phyloP scores from a whole-genome alignment of 495 filamentous ascomycete species.

The Cudoniella acicularis region DNA sequence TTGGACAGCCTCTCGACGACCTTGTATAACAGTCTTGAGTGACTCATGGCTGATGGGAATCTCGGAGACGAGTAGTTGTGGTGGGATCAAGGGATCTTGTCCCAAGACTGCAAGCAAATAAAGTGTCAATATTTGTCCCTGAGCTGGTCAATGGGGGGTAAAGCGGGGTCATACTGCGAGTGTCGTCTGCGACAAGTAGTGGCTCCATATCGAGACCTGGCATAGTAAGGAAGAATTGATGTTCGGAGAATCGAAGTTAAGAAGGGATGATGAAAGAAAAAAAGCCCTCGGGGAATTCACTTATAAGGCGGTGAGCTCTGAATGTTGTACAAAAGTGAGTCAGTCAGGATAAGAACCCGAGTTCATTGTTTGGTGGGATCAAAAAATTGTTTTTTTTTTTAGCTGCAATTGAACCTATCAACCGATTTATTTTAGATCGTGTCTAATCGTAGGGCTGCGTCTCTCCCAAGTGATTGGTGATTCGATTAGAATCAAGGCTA shows the following conservation, averaged over 20 bases:
- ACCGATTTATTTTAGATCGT: too few species aligned
- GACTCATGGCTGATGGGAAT: conserved; percentile 70
- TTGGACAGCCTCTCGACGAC: conserved; percentile 74
- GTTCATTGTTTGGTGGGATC: too few species aligned
- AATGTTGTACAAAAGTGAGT: too few species aligned
- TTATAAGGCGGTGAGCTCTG: background rate
- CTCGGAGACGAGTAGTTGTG: conserved; percentile 81
- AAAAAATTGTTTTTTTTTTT: too few species aligned
- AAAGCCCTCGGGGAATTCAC: background rate
- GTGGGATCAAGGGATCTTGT: conserved; percentile 91
- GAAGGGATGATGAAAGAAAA: background rate
- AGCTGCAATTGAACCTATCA: too few species aligned
- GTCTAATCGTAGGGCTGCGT: too few species aligned
- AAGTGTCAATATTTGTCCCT: conserved; percentile 7
- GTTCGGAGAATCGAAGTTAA: too few species aligned
- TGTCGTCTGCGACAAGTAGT: conserved; percentile 24
- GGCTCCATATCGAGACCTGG: conserved; percentile 25
- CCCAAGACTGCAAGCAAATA: conserved; percentile 64
- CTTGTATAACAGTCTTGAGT: conserved; percentile 68
- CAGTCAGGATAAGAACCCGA: too few species aligned
- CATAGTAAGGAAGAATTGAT: conserved; percentile 18
- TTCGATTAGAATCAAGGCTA: too few species aligned
- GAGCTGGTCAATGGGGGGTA: background rate
- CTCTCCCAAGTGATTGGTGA: too few species aligned
- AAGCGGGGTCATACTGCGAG: conserved; percentile 25